Conservation (phyloP, 306 rosid species). For the Leucaena leucocephala region DNA sequence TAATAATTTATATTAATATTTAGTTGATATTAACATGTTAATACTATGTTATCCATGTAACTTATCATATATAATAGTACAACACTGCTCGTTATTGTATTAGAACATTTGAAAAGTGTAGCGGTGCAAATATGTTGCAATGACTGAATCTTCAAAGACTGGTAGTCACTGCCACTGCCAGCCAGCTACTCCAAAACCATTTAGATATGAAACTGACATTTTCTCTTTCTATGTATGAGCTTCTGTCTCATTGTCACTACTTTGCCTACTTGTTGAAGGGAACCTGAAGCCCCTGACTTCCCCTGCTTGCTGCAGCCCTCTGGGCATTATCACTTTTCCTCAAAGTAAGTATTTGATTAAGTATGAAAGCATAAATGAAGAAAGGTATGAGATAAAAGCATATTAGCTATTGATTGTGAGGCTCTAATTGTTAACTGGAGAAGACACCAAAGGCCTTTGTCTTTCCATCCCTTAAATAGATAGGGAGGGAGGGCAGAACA, state of each 20-base stretch:
- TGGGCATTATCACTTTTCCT: not conserved
- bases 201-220: slow-evolving; percentile 23
- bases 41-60: too few relatives aligned
- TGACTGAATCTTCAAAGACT: slow-evolving; percentile 32
- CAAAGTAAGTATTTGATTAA: slow-evolving; percentile 23
- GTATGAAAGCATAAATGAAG: too few relatives aligned
- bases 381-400: too few relatives aligned
- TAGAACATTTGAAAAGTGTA: slow-evolving; percentile 31
- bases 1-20: too few relatives aligned
- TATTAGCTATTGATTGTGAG: too few relatives aligned
- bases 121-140: slow-evolving; percentile 2
- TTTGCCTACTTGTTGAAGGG: not conserved
- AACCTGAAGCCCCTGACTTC: not conserved
- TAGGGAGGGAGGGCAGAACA: too few relatives aligned
- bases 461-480: too few relatives aligned
- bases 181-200: not conserved
- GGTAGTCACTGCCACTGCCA: slow-evolving; percentile 46
- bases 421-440: too few relatives aligned
- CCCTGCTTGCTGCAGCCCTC: not conserved
- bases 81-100: too few relatives aligned
- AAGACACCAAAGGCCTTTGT: too few relatives aligned
- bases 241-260: slow-evolving; percentile 9
- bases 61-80: too few relatives aligned
- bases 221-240: slow-evolving; percentile 19
- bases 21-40: too few relatives aligned